These are phyloP conservation scores for Yamadazyma songkhlaensis DNA, from an alignment of 1,139 yeast genomes.

Conservation along the genomic window DNA sequence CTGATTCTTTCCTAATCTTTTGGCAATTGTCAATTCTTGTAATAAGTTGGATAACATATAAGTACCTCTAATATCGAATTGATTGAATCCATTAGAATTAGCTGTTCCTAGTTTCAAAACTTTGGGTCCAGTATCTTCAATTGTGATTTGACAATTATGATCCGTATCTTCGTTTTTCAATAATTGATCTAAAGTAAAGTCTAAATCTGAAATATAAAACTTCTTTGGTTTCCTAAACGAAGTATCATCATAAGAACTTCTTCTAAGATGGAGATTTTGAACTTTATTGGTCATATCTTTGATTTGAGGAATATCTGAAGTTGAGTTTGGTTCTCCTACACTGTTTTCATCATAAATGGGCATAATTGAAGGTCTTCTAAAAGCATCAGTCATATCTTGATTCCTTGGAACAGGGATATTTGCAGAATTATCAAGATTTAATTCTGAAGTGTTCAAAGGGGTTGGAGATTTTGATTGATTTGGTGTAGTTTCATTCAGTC, in stretches of 20 bases:
- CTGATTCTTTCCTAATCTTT: slow-evolving; percentile 72
- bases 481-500: slow-evolving; percentile 8
- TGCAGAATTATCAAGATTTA: neutral
- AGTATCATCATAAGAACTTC: slow-evolving; percentile 70
- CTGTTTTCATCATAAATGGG: slow-evolving; percentile 26
- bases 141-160: slow-evolving; percentile 80
- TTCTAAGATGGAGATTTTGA: slow-evolving; percentile 29
- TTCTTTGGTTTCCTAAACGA: slow-evolving; percentile 37
- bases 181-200: slow-evolving; percentile 66
- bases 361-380: slow-evolving; percentile 29
- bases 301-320: slow-evolving; percentile 11
- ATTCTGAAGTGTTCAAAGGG: neutral
- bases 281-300: slow-evolving; percentile 6
- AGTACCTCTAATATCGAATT: slow-evolving; percentile 78
- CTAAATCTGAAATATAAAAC: slow-evolving; percentile 74
- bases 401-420: slow-evolving; percentile 3
- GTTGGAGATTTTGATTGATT: slow-evolving; percentile 5
- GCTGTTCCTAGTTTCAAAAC: slow-evolving; percentile 80
- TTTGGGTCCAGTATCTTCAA: slow-evolving; percentile 93
- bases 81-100: slow-evolving; percentile 76
- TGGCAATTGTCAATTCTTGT: slow-evolving; percentile 88
- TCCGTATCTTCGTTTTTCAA: slow-evolving; percentile 85
- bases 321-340: slow-evolving; percentile 9
- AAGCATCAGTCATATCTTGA: slow-evolving; percentile 1
- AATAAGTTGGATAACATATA: slow-evolving; percentile 85